These are phyloP conservation scores for Marasmius oreades DNA, from an alignment of 1,284 basidiomycete genomes.

Conservation along the genomic window DNA sequence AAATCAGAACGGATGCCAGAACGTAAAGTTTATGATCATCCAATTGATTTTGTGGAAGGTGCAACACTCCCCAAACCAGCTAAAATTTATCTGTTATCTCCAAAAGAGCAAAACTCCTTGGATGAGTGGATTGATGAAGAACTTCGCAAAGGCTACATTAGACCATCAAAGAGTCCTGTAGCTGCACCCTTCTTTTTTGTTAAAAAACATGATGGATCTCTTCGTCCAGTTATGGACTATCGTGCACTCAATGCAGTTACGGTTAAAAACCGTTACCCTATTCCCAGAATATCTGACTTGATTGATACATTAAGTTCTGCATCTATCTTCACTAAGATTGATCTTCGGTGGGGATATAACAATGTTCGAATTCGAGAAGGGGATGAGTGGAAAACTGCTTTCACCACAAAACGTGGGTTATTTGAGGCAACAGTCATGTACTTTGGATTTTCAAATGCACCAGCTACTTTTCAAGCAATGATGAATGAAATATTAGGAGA, in stretches of 20 bases:
- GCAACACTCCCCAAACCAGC: too few relatives aligned
- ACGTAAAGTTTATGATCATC: too few relatives aligned
- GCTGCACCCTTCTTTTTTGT: constrained; percentile 40
- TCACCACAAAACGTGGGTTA: constrained; percentile 27
- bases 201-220: constrained; percentile 36
- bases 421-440: constrained; percentile 32
- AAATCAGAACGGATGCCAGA: too few relatives aligned
- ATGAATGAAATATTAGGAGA: constrained; percentile 16
- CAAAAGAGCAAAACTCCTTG: constrained; percentile 20
- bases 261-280: too few relatives aligned
- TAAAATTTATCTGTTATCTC: constrained; percentile 24
- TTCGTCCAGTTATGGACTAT: constrained; percentile 34
- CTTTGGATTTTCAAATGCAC: too few relatives aligned
- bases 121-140: constrained; percentile 6
- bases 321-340: constrained; percentile 27
- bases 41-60: too few relatives aligned
- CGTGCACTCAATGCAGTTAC: constrained; percentile 16
- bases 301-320: too few relatives aligned
- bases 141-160: constrained; percentile 21
- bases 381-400: constrained; percentile 33
- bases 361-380: constrained; percentile 30
- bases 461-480: too few relatives aligned
- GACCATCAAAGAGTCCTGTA: constrained; percentile 25
- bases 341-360: constrained; percentile 30
- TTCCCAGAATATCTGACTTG: too few relatives aligned